Percentiles rank a stretch among this genome's conserved stretches.
Evolutionary conservation across 768 basidiomycete species (phyloP).

Genomic region (Nevesoporus exiguus): DNA sequence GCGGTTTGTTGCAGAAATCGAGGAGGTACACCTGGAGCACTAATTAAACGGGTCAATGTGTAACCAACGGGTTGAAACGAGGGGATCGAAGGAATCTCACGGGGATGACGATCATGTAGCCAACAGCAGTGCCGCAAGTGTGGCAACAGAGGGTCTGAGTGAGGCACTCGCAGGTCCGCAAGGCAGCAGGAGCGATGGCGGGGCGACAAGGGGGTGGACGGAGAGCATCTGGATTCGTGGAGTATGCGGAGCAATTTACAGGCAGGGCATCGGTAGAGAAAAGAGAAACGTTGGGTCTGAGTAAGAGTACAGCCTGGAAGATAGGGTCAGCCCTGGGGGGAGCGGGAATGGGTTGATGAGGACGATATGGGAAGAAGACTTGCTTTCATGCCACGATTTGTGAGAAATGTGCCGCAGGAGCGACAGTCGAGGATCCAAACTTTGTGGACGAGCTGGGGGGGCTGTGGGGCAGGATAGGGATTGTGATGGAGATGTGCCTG

Average conservation of each 20-base stretch:
- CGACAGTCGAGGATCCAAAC: constrained; percentile 82
- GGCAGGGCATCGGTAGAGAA: constrained; percentile 83
- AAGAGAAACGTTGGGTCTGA: constrained; percentile 76
- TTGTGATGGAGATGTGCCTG: constrained; percentile 36
- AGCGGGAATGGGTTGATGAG: not conserved
- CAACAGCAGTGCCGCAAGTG: constrained; percentile 68
- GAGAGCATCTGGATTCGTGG: constrained; percentile 44
- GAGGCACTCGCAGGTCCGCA: constrained; percentile 78
- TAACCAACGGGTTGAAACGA: constrained; percentile 5
- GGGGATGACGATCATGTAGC: constrained; percentile 79
- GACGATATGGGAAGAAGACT: constrained; percentile 20
- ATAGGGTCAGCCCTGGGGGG: constrained; percentile 2
- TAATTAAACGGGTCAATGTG: constrained; percentile 22
- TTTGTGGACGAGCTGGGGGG: constrained; percentile 51
- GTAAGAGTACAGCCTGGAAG: constrained; percentile 72
- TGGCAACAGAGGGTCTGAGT: constrained; percentile 81
- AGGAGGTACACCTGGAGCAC: constrained; percentile 73
- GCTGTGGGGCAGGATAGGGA: constrained; percentile 43
- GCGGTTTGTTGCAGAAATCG: constrained; percentile 61
- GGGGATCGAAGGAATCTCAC: constrained; percentile 25
- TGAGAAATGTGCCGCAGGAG: constrained; percentile 68
- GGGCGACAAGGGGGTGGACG: constrained; percentile 39
- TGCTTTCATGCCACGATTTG: constrained; percentile 85
- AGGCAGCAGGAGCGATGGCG: constrained; percentile 27
- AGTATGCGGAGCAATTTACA: constrained; percentile 68